Base-by-base conservation (phyloP, 345 rosid genomes). In the Mercurialis annua region DNA sequence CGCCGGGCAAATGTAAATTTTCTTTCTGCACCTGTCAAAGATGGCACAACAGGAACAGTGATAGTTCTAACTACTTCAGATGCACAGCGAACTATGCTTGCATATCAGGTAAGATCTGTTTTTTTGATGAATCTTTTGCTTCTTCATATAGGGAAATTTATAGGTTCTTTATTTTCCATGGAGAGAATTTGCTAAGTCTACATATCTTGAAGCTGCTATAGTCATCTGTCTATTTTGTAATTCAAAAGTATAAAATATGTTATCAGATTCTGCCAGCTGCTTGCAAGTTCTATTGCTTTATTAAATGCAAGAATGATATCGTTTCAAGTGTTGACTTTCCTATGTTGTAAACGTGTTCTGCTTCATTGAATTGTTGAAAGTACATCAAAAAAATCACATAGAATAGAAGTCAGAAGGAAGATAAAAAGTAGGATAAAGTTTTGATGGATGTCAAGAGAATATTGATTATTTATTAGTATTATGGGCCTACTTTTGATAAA, bases 41-140 rank as follows among this genome's bases (percentile, higher is more conserved):
- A 89, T 72, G 97, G 96, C 65, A 90, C 98, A 26, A 93, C 97
- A 0, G 98, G 98, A 74, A 90, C 98, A 5, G 98, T 93, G 76
- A 93, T 93, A 57, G 96, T 93, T 78, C 90, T 93, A 50, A 93
- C 98, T 27, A 89, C 98, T 67, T 91, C 95, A 52, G 97, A 90
- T 81, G 98, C 98, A 46, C 97, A 93, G 59, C 88, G 97, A 69
- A 84, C 98, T 21, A 93, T 93, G 98, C 98, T 93, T 81, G 86
- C 97, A 0, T 90, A 93, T 78, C 96, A 81, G 92, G 97, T 93
- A 70, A 69, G 47, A 6, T 30, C 59, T 57, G 20, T 30, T 54
- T 56, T 17, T 62, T 27, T 38, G 6, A n/a, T 15, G 3, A 18
- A 42, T 58, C 23, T 36, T 20, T 60, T 59, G 23, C 56, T 14